These are phyloP conservation scores for Pulveroboletus sp. DNA, from an alignment of 768 basidiomycete genomes.

Conservation along the genomic window DNA sequence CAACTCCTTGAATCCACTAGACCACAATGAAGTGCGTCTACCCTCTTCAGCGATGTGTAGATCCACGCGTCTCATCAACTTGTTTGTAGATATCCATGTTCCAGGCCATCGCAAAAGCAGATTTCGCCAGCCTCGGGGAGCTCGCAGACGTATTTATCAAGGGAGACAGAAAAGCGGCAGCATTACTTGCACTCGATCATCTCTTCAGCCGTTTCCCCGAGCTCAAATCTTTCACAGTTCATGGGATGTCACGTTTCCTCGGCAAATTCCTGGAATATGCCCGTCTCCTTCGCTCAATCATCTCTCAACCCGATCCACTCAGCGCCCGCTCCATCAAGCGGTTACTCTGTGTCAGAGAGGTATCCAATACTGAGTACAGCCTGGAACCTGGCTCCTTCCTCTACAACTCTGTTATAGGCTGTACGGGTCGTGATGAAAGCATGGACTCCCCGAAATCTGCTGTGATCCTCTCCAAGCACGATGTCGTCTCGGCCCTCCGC, in stretches of 20 bases:
- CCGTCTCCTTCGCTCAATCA: conserved; percentile 4
- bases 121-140: conserved; percentile 26
- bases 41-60: neutral
- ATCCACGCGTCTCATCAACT: neutral
- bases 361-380: conserved; percentile 9
- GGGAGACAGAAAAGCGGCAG: neutral
- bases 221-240: conserved; percentile 24
- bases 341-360: conserved; percentile 22
- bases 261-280: conserved; percentile 4
- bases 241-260: conserved; percentile 9
- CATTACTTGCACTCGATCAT: conserved; percentile 10
- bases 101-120: conserved; percentile 25
- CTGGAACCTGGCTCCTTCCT: conserved; percentile 10
- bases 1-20: conserved; percentile 5
- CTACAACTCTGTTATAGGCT: neutral
- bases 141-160: conserved; percentile 33
- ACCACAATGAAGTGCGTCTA: conserved; percentile 11
- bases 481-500: conserved; percentile 25
- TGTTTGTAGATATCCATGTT: conserved; percentile 30
- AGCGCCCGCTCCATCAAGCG: conserved; percentile 20
- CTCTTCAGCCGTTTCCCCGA: conserved; percentile 2
- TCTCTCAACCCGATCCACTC: conserved; percentile 5
- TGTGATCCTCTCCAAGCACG: conserved; percentile 19
- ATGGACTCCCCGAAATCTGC: neutral
- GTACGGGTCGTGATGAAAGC: neutral